A percentile compares a stretch with the other conserved stretches of the same genome.
Evolutionary conservation across 2,329 filamentous ascomycete genomes (phyloP).

Genomic region (Penicillium sp.): DNA sequence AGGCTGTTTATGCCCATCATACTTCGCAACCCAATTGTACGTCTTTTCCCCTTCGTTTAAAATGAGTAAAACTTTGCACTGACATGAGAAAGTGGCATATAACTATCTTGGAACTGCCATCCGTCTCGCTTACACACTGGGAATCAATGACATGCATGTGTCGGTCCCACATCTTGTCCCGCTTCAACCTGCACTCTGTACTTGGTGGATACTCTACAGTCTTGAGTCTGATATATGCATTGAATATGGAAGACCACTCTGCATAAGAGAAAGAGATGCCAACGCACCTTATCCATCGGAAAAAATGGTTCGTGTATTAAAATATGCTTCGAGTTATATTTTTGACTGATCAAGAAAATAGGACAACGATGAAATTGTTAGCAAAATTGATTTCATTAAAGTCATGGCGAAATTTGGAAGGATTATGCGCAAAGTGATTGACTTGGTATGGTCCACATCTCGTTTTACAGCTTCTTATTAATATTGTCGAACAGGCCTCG

Average conservation of each 20-base stretch:
- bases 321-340: background rate
- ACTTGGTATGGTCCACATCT: background rate
- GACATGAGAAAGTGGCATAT: constrained; percentile 6
- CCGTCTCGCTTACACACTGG: constrained; percentile 9
- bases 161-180: background rate
- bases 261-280: constrained; percentile 11
- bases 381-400: constrained; percentile 1
- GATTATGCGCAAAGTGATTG: constrained; percentile 11
- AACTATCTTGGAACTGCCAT: constrained; percentile 12
- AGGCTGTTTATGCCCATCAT: constrained; percentile 2
- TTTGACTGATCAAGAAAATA: background rate
- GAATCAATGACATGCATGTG: constrained; percentile 2
- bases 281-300: constrained; percentile 5
- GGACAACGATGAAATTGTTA: background rate
- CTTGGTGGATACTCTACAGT: constrained; percentile 12
- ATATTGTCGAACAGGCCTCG: background rate
- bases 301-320: background rate
- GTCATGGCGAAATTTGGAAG: constrained; percentile 8
- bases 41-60: background rate
- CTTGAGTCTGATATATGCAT: constrained; percentile 11
- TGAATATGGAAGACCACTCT: constrained; percentile 10
- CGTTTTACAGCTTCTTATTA: background rate
- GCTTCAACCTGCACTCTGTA: background rate
- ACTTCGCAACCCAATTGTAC: constrained; percentile 2
- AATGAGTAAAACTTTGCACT: background rate